Evolutionary conservation across 1,284 basidiomycete species (phyloP).

Genomic region (Boletus sp.): DNA sequence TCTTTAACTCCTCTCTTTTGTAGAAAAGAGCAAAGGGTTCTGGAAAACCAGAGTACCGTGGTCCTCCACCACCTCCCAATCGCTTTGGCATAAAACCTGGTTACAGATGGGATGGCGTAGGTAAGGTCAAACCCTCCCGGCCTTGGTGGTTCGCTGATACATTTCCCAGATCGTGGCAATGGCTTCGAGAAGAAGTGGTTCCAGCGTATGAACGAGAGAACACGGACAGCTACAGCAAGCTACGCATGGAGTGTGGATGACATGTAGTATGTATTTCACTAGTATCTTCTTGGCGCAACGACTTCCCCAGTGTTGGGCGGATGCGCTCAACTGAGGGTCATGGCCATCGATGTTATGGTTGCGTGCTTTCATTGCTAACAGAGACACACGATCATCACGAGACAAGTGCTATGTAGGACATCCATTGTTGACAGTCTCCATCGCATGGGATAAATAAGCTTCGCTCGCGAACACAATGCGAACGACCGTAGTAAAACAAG

Average conservation of each 20-base stretch:
- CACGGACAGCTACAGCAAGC: constrained; percentile 65
- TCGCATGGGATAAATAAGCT: constrained; percentile 24
- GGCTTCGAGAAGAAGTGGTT: constrained; percentile 94
- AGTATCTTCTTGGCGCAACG: not conserved
- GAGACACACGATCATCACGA: constrained; percentile 4
- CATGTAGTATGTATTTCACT: constrained; percentile 53
- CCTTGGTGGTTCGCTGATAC: constrained; percentile 9
- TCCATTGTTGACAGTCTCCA: constrained; percentile 11
- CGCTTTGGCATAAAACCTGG: constrained; percentile 93
- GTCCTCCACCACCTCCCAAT: constrained; percentile 88
- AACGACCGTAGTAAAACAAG: constrained; percentile 16
- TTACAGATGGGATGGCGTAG: constrained; percentile 95
- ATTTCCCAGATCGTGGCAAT: constrained; percentile 73
- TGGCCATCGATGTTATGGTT: not conserved
- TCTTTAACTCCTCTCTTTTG: constrained; percentile 7
- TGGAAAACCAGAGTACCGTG: constrained; percentile 79
- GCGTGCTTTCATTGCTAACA: not conserved
- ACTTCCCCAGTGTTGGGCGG: not conserved
- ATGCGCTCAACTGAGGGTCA: too few relatives aligned
- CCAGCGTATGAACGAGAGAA: constrained; percentile 73
- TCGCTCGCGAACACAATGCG: constrained; percentile 11
- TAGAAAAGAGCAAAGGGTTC: constrained; percentile 79
- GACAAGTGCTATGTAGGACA: constrained; percentile 4
- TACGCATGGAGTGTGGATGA: constrained; percentile 87
- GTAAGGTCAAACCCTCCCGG: constrained; percentile 46